Evolutionary conservation across 306 rosid genomes (phyloP).

Genomic region (Astragalus glycyphyllos): DNA sequence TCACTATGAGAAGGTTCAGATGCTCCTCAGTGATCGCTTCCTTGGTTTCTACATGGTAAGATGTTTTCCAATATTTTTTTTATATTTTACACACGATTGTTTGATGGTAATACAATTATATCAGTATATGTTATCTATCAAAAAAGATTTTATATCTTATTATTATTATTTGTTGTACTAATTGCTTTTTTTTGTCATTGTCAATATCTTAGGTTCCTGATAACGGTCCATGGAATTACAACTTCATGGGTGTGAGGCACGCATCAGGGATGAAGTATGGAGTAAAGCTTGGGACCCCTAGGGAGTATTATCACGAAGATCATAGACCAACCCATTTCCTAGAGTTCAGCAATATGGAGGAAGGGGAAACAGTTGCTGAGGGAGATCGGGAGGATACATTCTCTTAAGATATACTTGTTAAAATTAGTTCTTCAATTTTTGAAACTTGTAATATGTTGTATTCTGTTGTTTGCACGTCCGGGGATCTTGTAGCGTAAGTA

Average conservation of each 20-base stretch:
- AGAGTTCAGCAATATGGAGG: constrained; percentile 96
- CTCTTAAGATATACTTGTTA: constrained; percentile 38
- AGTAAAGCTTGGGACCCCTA: constrained; percentile 86
- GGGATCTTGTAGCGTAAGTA: constrained; percentile 25
- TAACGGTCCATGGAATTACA: constrained; percentile 98
- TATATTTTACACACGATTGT: not conserved
- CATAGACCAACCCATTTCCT: constrained; percentile 97
- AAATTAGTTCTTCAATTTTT: constrained; percentile 1
- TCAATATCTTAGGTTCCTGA: constrained; percentile 73
- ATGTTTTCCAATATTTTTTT: not conserved
- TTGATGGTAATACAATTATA: not conserved
- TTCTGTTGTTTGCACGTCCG: constrained; percentile 8
- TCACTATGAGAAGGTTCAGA: constrained; percentile 98
- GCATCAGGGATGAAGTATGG: constrained; percentile 92
- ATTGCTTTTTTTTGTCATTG: constrained; percentile 18
- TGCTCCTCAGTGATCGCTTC: constrained; percentile 99
- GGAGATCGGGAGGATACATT: constrained; percentile 93
- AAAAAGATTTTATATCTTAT: not conserved
- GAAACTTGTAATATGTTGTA: constrained; percentile 37
- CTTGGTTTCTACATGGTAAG: constrained; percentile 97
- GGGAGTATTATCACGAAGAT: constrained; percentile 92
- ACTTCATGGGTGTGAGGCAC: constrained; percentile 98
- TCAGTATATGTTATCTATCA: not conserved
- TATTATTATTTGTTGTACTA: not conserved
- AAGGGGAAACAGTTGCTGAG: constrained; percentile 71